A percentile compares a stretch with the other conserved stretches of the same genome.
Conservation (phyloP, 768 basidiomycete species). For the Lactifluus rugatus region DNA sequence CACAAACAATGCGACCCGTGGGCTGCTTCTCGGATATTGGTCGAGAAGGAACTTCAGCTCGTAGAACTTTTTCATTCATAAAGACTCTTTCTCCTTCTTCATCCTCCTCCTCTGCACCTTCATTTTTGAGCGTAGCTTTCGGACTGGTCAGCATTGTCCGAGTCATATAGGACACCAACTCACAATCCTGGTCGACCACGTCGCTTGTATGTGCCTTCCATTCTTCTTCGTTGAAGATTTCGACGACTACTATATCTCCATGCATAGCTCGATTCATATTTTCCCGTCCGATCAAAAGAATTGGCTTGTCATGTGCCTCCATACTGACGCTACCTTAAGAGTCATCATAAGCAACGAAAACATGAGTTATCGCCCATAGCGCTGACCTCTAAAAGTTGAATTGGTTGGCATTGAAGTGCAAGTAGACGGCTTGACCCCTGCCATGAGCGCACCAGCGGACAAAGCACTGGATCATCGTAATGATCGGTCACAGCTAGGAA, state of each 20-base stretch:
- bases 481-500: not conserved
- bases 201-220: conserved; percentile 92
- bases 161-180: conserved; percentile 20
- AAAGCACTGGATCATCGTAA: conserved; percentile 55
- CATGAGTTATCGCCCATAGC: not conserved
- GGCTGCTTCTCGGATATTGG: conserved; percentile 61
- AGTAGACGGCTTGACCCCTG: conserved; percentile 78
- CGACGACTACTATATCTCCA: conserved; percentile 86
- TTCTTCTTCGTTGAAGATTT: conserved; percentile 75
- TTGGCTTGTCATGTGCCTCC: conserved; percentile 60
- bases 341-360: not conserved
- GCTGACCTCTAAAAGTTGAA: conserved; percentile 87
- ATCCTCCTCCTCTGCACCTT: conserved; percentile 70
- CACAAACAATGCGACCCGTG: conserved; percentile 83
- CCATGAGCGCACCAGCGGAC: conserved; percentile 54
- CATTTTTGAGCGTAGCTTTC: conserved; percentile 72
- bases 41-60: conserved; percentile 22
- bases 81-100: conserved; percentile 42
- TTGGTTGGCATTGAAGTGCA: conserved; percentile 87
- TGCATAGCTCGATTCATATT: conserved; percentile 94
- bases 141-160: not conserved
- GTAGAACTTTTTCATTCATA: conserved; percentile 25
- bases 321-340: conserved; percentile 70
- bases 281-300: conserved; percentile 79
- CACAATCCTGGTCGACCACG: conserved; percentile 89